Conservation (phyloP, 2,329 filamentous ascomycete genomes). For the Trichoderma cornu-damae region DNA sequence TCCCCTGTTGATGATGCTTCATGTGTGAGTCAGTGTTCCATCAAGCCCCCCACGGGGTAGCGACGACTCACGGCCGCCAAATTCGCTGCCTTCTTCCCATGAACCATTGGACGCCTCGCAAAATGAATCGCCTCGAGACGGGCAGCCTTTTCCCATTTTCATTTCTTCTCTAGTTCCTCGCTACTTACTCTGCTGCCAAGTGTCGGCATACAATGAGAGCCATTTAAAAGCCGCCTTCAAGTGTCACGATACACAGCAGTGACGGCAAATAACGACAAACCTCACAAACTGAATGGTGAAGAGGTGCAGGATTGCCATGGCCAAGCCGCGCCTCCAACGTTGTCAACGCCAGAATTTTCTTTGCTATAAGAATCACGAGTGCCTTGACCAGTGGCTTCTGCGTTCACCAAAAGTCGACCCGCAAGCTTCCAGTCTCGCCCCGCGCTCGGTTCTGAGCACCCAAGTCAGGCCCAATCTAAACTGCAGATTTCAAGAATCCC, state of each 20-base stretch:
- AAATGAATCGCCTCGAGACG: background rate
- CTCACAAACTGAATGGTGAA: background rate
- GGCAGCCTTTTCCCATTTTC: background rate
- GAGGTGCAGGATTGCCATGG: background rate
- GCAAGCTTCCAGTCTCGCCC: background rate
- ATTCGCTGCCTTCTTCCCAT: background rate
- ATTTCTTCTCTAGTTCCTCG: background rate
- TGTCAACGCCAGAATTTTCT: background rate
- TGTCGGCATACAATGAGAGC: background rate
- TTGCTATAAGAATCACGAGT: background rate
- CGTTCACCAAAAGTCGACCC: background rate
- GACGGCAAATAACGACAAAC: conserved; percentile 1
- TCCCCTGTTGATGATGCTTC: background rate
- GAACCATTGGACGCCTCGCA: background rate
- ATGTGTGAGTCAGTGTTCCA: conserved; percentile 5
- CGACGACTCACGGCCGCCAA: background rate
- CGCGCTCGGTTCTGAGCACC: too few species aligned
- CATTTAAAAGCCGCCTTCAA: conserved; percentile 4
- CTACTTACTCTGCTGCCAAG: background rate
- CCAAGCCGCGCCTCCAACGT: background rate
- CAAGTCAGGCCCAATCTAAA: background rate
- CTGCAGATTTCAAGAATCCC: background rate
- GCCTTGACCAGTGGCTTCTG: background rate
- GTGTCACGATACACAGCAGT: conserved; percentile 17
- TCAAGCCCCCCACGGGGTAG: background rate